phyloP scores from a whole-genome alignment of 345 rosid species.

The Adansonia digitata region DNA sequence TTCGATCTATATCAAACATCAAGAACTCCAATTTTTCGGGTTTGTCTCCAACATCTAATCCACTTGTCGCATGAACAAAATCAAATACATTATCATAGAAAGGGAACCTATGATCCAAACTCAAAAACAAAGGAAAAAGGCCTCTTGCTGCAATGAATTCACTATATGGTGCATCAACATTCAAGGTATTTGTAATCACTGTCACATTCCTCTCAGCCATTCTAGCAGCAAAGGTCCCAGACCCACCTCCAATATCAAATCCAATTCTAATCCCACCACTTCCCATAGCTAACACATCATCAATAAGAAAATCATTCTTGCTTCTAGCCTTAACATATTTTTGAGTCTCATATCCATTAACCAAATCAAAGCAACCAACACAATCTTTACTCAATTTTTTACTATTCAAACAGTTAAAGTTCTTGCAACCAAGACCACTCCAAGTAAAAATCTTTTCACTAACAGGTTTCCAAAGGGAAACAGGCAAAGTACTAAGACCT shows the following conservation, averaged over 20 bases:
- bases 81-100: constrained; percentile 85
- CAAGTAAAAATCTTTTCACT: constrained; percentile 75
- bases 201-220: constrained; percentile 94
- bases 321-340: constrained; percentile 62
- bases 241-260: constrained; percentile 80
- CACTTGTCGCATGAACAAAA: constrained; percentile 63
- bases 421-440: constrained; percentile 92
- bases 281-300: constrained; percentile 68
- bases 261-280: constrained; percentile 77
- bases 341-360: constrained; percentile 45
- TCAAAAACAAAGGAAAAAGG: constrained; percentile 75
- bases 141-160: constrained; percentile 89
- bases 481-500: constrained; percentile 50
- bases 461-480: constrained; percentile 74
- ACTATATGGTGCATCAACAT: constrained; percentile 69
- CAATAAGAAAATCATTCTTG: constrained; percentile 77
- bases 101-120: constrained; percentile 89
- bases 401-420: constrained; percentile 64
- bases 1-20: constrained; percentile 87
- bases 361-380: constrained; percentile 69
- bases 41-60: constrained; percentile 61
- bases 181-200: constrained; percentile 59
- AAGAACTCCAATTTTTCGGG: constrained; percentile 84
- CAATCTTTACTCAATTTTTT: constrained; percentile 76
- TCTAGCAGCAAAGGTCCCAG: constrained; percentile 85